Evolutionary conservation across 169 alveolate genomes (phyloP), one percentile per base, ranked within the genome.

Genomic region (Hepatocystis sp.): DNA sequence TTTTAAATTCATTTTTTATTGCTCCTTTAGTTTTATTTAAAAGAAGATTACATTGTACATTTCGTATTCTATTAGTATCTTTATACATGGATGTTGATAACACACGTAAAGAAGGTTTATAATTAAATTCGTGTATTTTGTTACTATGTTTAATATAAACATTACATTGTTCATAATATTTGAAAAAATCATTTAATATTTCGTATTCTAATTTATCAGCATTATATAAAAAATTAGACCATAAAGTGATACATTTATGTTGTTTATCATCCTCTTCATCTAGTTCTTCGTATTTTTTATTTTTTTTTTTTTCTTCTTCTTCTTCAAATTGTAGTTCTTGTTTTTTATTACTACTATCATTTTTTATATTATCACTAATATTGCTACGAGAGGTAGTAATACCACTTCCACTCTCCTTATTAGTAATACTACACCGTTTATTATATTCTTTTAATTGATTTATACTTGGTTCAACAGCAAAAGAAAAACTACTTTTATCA

Each of bases 401-500:
- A n/a, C n/a, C n/a, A n/a, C n/a, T n/a, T n/a, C n/a, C n/a, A n/a
- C n/a, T n/a, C 8, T 23, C 67, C 0, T 44, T 30, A n/a, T n/a
- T n/a, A n/a, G n/a, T n/a, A n/a, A n/a, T n/a, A n/a, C n/a, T n/a
- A n/a, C n/a, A n/a, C n/a, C n/a, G n/a, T n/a, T n/a, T n/a, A 7
- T 23, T 55, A 0, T 44, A 21, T 47, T 84, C 84, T 30, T 66
- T 66, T 17, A 89, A 89, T 91, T 91, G 76, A 21, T 39, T 85
- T 25, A 86, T 66, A 32, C 49, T 21, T 15, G 93, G 81, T 39
- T 84, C 85, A 28, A 42, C 32, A 10, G 67, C 42, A 55, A 90
- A 84, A 11, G 71, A 90, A 67, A 85, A 52, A 2, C 46, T 78
- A 8, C 51, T 52, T 30, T 85, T 84, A 13, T 88, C 95, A 28